These are phyloP conservation scores for Prototheca wickerhamii DNA, from an alignment of 163 green algal genomes.

Conservation along the genomic window DNA sequence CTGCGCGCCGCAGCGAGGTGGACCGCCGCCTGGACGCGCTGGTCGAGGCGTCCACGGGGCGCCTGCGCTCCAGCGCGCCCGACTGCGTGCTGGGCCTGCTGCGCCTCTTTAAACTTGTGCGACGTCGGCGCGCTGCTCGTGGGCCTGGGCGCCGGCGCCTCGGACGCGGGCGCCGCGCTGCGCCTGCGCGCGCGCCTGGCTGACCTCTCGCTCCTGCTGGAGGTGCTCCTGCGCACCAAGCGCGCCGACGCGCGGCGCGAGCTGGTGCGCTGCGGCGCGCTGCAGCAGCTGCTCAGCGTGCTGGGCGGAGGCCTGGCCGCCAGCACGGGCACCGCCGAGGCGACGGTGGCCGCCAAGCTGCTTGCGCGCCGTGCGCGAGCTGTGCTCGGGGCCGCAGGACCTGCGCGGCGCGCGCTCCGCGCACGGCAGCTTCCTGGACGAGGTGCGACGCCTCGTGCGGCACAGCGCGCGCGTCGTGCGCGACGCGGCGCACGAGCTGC, in stretches of 20 bases:
- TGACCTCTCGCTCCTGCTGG: constrained; percentile 76
- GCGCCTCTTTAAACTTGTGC: constrained; percentile 89
- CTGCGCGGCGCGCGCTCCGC: constrained; percentile 53
- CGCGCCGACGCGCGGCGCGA: constrained; percentile 20
- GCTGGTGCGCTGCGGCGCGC: constrained; percentile 61
- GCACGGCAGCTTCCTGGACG: constrained; percentile 69
- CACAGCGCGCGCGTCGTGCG: constrained; percentile 32
- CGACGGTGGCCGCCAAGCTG: constrained; percentile 14
- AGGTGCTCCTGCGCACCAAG: constrained; percentile 67
- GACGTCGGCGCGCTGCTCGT: constrained; percentile 46
- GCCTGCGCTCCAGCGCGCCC: constrained; percentile 44
- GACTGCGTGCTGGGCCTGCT: constrained; percentile 45
- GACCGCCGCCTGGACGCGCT: constrained; percentile 63
- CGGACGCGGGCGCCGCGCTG: constrained; percentile 9
- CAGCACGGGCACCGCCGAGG: neutral
- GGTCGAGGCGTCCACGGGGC: constrained; percentile 30
- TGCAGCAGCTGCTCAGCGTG: constrained; percentile 70
- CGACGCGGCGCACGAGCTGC: neutral
- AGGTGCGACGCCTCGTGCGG: constrained; percentile 43
- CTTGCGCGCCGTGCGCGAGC: constrained; percentile 48
- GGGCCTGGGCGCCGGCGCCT: constrained; percentile 8
- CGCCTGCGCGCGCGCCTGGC: constrained; percentile 70
- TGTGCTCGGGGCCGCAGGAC: constrained; percentile 61
- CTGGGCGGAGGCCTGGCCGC: constrained; percentile 16
- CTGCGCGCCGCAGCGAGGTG: constrained; percentile 52